Evolutionary conservation across 2,329 filamentous ascomycete genomes (phyloP).

Genomic region (Penicillium verrucosum): DNA sequence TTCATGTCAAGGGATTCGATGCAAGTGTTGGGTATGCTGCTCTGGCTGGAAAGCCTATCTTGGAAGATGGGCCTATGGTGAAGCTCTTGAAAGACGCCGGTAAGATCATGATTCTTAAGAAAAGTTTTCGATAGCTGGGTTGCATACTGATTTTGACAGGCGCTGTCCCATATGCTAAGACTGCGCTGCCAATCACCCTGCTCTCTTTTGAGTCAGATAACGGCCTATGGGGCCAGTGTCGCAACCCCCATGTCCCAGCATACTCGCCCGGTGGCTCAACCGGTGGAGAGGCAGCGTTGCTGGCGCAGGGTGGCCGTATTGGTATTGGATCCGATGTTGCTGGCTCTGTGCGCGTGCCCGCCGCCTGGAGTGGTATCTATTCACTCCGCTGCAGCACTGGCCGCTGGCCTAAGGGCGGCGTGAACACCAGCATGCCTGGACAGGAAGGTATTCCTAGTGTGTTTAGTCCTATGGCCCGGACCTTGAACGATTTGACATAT

Average conservation of each 20-base stretch:
- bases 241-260: constrained; percentile 76
- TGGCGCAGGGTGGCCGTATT: constrained; percentile 78
- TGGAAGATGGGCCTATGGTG: constrained; percentile 68
- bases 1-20: constrained; percentile 80
- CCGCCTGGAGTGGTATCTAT: constrained; percentile 88
- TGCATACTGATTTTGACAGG: constrained; percentile 42
- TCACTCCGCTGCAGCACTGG: constrained; percentile 82
- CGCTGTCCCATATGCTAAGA: constrained; percentile 89
- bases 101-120: constrained; percentile 15
- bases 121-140: background rate
- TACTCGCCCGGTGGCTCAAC: constrained; percentile 90
- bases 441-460: constrained; percentile 88
- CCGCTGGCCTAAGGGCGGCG: constrained; percentile 81
- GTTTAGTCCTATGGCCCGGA: constrained; percentile 89
- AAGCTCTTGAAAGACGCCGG: constrained; percentile 77
- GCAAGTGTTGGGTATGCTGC: constrained; percentile 75
- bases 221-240: constrained; percentile 75
- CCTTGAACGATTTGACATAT: constrained; percentile 75
- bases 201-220: constrained; percentile 80
- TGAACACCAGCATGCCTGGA: constrained; percentile 83
- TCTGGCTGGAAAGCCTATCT: constrained; percentile 64
- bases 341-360: constrained; percentile 80
- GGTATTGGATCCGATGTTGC: constrained; percentile 90
- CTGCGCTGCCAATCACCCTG: constrained; percentile 80
- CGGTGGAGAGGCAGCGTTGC: constrained; percentile 75